These are phyloP conservation scores for Tremella yokohamensis DNA, from an alignment of 768 basidiomycete species.

Conservation along the genomic window DNA sequence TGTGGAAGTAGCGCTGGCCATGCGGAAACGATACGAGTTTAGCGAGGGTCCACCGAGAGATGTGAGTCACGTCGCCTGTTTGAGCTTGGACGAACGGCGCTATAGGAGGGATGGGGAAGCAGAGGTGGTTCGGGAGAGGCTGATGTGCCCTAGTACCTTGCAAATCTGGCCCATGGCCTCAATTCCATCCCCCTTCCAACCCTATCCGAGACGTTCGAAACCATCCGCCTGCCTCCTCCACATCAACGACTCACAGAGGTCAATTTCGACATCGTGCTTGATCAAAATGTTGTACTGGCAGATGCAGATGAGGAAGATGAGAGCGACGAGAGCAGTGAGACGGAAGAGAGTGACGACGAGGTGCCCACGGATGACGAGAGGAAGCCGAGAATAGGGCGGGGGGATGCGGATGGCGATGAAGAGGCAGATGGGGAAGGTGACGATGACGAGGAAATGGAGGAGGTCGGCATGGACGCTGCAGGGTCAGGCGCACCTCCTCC, in stretches of 20 bases:
- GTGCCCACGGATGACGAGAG: slow-evolving; percentile 11
- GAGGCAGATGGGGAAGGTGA: background rate
- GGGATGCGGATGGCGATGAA: slow-evolving; percentile 3
- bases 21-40: slow-evolving; percentile 51
- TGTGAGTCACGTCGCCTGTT: slow-evolving; percentile 35
- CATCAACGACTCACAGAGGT: slow-evolving; percentile 52
- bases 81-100: background rate
- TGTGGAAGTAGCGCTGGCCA: slow-evolving; percentile 53
- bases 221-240: slow-evolving; percentile 51
- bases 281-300: slow-evolving; percentile 20
- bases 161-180: slow-evolving; percentile 51
- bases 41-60: slow-evolving; percentile 53
- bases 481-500: background rate
- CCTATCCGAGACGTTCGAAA: slow-evolving; percentile 52
- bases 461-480: slow-evolving; percentile 28
- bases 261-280: slow-evolving; percentile 52
- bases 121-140: background rate
- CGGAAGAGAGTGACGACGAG: slow-evolving; percentile 17
- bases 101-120: too few relatives aligned
- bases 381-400: background rate
- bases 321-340: slow-evolving; percentile 18
- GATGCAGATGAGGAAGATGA: slow-evolving; percentile 18
- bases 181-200: slow-evolving; percentile 53
- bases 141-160: slow-evolving; percentile 48
- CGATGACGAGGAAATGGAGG: slow-evolving; percentile 43